A percentile compares a stretch with the other conserved stretches of the same genome.
Conservation (phyloP, 257 asterid genomes). For the Lycium barbarum region DNA sequence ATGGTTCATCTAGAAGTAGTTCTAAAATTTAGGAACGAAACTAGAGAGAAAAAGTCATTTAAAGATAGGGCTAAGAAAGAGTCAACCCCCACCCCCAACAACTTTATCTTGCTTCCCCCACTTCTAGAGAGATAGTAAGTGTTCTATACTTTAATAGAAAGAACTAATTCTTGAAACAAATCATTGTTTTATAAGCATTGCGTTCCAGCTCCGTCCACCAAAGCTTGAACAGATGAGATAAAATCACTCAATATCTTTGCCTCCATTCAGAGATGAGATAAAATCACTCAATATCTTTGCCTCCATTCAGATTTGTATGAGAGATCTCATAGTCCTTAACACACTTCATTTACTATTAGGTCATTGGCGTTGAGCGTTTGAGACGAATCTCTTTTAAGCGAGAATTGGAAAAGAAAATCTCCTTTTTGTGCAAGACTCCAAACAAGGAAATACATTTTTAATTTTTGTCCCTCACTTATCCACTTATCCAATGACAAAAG, state of each 20-base stretch:
- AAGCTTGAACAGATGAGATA: too few relatives aligned
- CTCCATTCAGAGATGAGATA: too few relatives aligned
- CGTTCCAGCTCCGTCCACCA: too few relatives aligned
- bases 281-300: too few relatives aligned
- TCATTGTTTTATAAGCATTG: too few relatives aligned
- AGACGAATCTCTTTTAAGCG: not conserved
- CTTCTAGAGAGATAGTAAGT: not conserved
- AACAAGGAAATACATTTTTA: not conserved
- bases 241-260: too few relatives aligned
- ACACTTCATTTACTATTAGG: too few relatives aligned
- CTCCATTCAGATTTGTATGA: too few relatives aligned
- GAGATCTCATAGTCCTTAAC: too few relatives aligned
- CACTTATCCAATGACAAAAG: not conserved
- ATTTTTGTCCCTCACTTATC: not conserved
- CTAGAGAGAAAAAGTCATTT: not conserved
- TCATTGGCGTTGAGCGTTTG: too few relatives aligned
- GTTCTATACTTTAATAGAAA: not conserved
- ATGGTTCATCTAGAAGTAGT: not conserved
- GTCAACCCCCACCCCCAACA: not conserved
- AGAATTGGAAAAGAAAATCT: not conserved
- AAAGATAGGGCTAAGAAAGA: not conserved
- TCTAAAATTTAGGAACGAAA: slow-evolving; percentile 6
- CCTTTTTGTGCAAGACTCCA: not conserved
- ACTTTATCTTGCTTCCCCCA: not conserved
- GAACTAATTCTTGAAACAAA: not conserved